Conservation (phyloP, 2,329 filamentous ascomycete genomes). For the Clarireedia sp. region DNA sequence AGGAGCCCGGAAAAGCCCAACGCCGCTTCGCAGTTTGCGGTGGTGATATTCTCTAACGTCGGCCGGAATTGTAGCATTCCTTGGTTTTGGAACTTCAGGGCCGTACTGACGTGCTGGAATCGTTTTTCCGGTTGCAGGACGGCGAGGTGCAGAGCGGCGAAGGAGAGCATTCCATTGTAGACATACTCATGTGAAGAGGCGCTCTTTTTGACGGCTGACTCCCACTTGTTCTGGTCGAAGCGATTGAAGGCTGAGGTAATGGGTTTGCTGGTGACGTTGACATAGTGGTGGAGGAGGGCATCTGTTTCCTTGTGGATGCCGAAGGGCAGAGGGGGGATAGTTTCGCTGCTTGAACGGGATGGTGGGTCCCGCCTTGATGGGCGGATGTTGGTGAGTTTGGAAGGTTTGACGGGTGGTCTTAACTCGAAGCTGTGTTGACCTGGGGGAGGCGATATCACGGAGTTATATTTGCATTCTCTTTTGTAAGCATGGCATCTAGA, state of each 20-base stretch:
- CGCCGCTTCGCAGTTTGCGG: not conserved
- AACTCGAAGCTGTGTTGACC: constrained; percentile 6
- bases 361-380: not conserved
- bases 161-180: constrained; percentile 7
- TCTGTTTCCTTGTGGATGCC: not conserved
- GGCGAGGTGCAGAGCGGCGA: constrained; percentile 1
- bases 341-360: not conserved
- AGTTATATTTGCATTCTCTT: constrained; percentile 6
- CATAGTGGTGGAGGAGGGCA: constrained; percentile 2
- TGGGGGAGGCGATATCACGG: not conserved
- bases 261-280: not conserved
- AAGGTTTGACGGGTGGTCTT: not conserved
- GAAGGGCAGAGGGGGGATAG: not conserved
- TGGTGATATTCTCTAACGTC: not conserved
- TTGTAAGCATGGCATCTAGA: constrained; percentile 5
- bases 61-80: not conserved
- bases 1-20: not conserved
- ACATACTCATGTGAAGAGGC: constrained; percentile 1
- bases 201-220: not conserved
- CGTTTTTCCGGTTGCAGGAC: not conserved
- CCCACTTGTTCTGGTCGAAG: not conserved
- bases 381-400: not conserved
- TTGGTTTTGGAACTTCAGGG: not conserved
- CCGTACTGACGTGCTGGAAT: not conserved
- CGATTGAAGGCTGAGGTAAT: constrained; percentile 2